Evolutionary conservation across 805 yeast genomes (phyloP), one percentile per base, ranked within the genome.

Genomic region (Ogataea wickerhamii): DNA sequence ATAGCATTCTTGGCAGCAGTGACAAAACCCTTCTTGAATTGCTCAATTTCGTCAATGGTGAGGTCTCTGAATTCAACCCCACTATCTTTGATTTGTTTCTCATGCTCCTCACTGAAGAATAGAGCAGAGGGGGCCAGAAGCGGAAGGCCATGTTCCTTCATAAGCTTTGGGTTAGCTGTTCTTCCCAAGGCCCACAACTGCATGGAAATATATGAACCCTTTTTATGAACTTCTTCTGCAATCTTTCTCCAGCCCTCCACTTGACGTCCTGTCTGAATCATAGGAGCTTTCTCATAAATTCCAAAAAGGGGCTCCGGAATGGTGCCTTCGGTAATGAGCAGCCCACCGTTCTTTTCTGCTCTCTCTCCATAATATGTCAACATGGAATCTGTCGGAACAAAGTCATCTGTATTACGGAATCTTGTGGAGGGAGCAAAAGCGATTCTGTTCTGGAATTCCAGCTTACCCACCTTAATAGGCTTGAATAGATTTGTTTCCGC

Each of bases 271-370:
- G 61, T 67, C 61, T 66, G 69, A 34, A 78, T 66, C 49, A 78
- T 78, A 18, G 83, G 80, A 2, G 63, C 72, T 22, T 56, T 42
- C 12, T 55, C 56, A 42, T 63, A 66, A 16, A 73, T 64, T 35
- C 80, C 61, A 52, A 66, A 65, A 64, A 56, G 38, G 2, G 60
- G 50, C 11, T 76, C 61, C n/a, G 70, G 67, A 48, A 67, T 68
- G 1, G 82, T 71, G 12, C 78, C 87, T 54, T 82, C 88, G 6
- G 81, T 61, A 46, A 78, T 71, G 22, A 80, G 44, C 43, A 82
- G 58, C n/a, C 84, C 71, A 14, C 87, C 87, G 16, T 74, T 73
- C 38, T 61, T 60, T 33, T 61, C 50, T 0, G 86, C 69, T 48
- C 86, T 67, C 49, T 76, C 76, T 20, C 54, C 63, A 51, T 82